Evolutionary conservation across 2,329 filamentous ascomycete genomes (phyloP), one percentile per base, ranked within the genome.

Genomic region (Monosporascus sp.): DNA sequence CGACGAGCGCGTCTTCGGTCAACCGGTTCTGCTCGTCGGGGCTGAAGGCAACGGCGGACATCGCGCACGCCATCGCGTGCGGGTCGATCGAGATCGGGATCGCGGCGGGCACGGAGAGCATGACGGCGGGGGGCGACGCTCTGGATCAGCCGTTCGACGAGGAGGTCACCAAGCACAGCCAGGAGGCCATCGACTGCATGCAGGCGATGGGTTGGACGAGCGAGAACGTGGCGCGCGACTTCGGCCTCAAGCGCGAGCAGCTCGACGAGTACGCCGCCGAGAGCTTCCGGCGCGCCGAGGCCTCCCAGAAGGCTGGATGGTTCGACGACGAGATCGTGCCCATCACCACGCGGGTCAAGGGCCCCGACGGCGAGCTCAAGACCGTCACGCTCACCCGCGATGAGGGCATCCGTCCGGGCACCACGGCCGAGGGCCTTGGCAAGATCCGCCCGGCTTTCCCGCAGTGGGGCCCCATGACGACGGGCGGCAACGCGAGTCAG

Each of bases 1-100:
- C 93, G 7, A 82, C 90, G 48, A 83, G 85, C 60, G 90, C 88
- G 59, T 92, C 83, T 44, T 86, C 88, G 44, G 81, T 96, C 54
- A 97, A 97, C 80, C 88, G 94, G 57, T 97, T 99, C 85, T 99
- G 94, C 81, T 95, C 91, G 38, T 97, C 92, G 0, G 94, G 94
- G 37, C 86, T 99, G 61, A 95, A 97, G 75, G 92, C 94, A 53
- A 90, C 92, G 5, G 92, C 96, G 73, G 91, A 97, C 68, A 95
- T 99, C 61, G 92, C 94, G 49, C 87, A 94, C 75, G 83, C 91
- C 69, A 97, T 99, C 71, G 71, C 80, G 54, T 76, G 78, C 49
- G 91, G 92, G 57, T 83, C 82, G 63, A 97, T 99, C 70, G 87
- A 96, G 55, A 73, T 96, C 59, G 94, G 94, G 63, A 77, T 99